Conservation (phyloP, 768 basidiomycete genomes). For the Lentinula detonsa region DNA sequence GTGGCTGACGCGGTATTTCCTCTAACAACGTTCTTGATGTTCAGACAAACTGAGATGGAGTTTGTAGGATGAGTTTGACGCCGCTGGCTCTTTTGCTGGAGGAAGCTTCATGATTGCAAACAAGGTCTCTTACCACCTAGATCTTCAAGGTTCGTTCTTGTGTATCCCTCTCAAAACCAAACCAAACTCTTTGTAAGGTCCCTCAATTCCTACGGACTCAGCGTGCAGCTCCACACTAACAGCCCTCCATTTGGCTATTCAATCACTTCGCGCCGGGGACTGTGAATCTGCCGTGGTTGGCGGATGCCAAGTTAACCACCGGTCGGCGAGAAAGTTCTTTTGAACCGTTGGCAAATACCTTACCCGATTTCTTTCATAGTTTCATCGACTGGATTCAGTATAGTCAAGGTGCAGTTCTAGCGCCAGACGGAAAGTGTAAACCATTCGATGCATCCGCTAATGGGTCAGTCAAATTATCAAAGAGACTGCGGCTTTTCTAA, state of each 20-base stretch:
- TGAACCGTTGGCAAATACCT: not conserved
- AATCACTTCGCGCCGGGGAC: conserved; percentile 35
- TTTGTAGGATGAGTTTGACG: conserved; percentile 28
- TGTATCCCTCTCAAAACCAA: not conserved
- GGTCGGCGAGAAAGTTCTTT: conserved; percentile 18
- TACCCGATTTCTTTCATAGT: conserved; percentile 15
- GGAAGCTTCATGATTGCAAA: conserved; percentile 31
- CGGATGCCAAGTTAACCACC: conserved; percentile 33
- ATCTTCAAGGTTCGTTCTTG: conserved; percentile 19
- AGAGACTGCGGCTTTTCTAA: too few species aligned
- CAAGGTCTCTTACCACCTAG: conserved; percentile 33
- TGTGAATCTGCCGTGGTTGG: conserved; percentile 42
- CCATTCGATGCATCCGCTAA: conserved; percentile 26
- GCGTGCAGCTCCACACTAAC: conserved; percentile 39
- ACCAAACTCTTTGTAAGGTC: conserved; percentile 16
- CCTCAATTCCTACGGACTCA: conserved; percentile 43
- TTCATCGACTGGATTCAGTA: conserved; percentile 15
- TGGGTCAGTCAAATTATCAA: conserved; percentile 18
- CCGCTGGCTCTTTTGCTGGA: conserved; percentile 26
- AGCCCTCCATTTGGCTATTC: conserved; percentile 42
- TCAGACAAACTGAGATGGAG: not conserved
- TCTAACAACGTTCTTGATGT: too few species aligned
- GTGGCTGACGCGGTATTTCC: conserved; percentile 22
- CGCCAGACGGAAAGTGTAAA: conserved; percentile 28
- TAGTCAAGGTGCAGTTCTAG: conserved; percentile 28